phyloP scores from a whole-genome alignment of 164 flowering plant genomes.

The Aristolochia contorta region DNA sequence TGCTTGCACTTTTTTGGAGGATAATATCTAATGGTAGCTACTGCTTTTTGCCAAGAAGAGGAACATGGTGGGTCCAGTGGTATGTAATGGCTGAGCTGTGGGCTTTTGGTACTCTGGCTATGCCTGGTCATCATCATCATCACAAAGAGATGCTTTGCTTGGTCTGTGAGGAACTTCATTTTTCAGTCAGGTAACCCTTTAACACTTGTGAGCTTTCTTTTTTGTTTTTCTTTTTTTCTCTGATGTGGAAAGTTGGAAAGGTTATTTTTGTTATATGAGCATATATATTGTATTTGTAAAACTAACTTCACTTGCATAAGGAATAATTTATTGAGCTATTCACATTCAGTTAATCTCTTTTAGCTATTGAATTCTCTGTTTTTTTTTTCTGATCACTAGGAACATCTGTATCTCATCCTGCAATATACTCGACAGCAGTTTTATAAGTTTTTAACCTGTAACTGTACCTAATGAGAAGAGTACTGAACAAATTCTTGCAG shows the following conservation, averaged over 20 bases:
- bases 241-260: background rate
- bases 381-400: no score
- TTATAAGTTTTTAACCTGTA: no score
- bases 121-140: background rate
- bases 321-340: no score
- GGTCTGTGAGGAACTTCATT: background rate
- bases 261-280: background rate
- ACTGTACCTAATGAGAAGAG: no score
- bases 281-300: background rate
- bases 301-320: no score
- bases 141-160: conserved; percentile 1
- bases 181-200: conserved; percentile 2
- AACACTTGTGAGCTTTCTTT: background rate
- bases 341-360: no score
- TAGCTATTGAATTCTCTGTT: no score
- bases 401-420: no score
- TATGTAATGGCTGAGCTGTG: conserved; percentile 5
- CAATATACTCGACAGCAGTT: no score
- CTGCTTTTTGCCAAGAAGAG: conserved; percentile 3
- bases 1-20: background rate
- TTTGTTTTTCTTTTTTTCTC: background rate
- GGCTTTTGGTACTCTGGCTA: conserved; percentile 3
- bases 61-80: background rate
- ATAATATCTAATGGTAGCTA: conserved; percentile 3
- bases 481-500: no score